Evolutionary conservation across 805 yeast species (phyloP), one percentile per base, ranked within the genome.

Genomic region (Monosporozyma servazzii): DNA sequence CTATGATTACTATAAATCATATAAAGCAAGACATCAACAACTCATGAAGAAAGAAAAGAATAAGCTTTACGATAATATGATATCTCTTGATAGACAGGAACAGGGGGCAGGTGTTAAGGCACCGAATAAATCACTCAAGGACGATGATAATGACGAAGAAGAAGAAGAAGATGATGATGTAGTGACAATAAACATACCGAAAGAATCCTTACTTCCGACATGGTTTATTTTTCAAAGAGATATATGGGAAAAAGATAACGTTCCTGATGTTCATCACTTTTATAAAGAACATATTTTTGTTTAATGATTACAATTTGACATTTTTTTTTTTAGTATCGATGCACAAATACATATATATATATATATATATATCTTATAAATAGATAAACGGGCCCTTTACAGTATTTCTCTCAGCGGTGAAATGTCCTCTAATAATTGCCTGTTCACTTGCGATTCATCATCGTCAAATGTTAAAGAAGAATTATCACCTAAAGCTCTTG

Each of bases 401-500:
- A 58, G 37, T 25, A 60, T 61, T 27, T 61, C 64, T 46, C 64
- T 54, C 30, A 60, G 23, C 9, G 56, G 59, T 10, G 53, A 44
- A 10, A 47, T 39, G 27, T 47, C 47, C 5, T 51, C 47, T 2
- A 48, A 27, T n/a, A 23, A 23, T 15, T 51, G 51, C 25, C 49
- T 48, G 42, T 30, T 33, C 30, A 49, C 51, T 31, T 37, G 31
- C 9, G 51, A 39, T 10, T 51, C 50, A 13, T 54, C 48, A 29
- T 55, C 61, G 31, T 64, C 73, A 50, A 71, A 78, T 48, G 77
- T 73, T 56, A 82, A 64, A 55, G 76, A 87, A 29, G 84, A 75
- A 63, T 88, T 95, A 61, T 86, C 95, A 5, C 95, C 96, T 41
- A 88, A 71, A 51, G 86, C 77, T 56, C 95, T 75, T n/a, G 96